Evolutionary conservation across 805 yeast genomes (phyloP), one percentile per base, ranked within the genome.

Genomic region (Zygoascus bituminiphila): DNA sequence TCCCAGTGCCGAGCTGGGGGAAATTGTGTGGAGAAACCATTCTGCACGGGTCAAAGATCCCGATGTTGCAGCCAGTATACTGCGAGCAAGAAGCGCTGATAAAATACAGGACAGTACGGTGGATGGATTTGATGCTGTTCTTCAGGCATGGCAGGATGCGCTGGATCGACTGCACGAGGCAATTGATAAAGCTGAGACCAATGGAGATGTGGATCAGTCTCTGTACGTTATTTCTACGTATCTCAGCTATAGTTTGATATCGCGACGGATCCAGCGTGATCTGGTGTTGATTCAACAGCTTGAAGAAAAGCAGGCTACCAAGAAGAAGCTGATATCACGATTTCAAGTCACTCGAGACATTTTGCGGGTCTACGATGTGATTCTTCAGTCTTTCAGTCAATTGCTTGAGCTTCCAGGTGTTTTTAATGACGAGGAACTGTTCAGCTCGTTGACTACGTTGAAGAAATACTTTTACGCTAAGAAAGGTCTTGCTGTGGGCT

Each of bases 391-490:
- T 15, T 62, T 82, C 31, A 66, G 65, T 2, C 82, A 82, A 54
- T 66, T 88, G 42, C 71, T 76, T 59, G 95, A 88, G 51, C 73
- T 93, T 45, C 96, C 97, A 0, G 98, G 98, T 72, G 95, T 91
- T 17, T 80, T 84, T 60, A 85, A 86, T 46, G 95, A 88, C 61
- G 93, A 84, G 46, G 81, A 75, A 20, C 71, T 91, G 47, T 62
- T 69, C 52, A 66, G 67, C 5, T 76, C 82, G 7, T 69, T 93
- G 40, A 72, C 70, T 10, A 56, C 72, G 14, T 66, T 87, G 56
- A 66, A 69, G 25, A 58, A 61, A 7, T 78, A 70, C 52, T 84
- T 75, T 62, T 57, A 59, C n/a, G 66, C 74, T 35, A 56, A 65
- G 45, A 77, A 77, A 55, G 58, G 72, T 12, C 56, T 65, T 24